These are phyloP conservation scores for Cercophora sp. DNA, from an alignment of 495 filamentous ascomycete species.

Conservation along the genomic window DNA sequence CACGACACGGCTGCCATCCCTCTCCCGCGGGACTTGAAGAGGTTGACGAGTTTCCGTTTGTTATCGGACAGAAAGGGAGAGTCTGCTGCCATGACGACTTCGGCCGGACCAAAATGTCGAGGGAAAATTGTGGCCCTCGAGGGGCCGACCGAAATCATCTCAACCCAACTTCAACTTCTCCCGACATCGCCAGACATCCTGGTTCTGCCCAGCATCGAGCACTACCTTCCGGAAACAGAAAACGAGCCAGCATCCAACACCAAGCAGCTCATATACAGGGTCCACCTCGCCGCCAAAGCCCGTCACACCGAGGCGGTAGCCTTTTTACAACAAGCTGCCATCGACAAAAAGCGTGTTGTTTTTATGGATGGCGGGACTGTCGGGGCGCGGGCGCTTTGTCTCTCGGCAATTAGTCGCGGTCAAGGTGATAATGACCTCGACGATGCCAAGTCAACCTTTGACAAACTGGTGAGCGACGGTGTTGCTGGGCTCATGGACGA, in stretches of 20 bases:
- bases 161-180: conserved; percentile 49
- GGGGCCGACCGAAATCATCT: conserved; percentile 42
- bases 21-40: neutral
- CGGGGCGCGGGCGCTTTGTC: conserved; percentile 40
- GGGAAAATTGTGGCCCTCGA: conserved; percentile 52
- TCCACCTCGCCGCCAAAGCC: conserved; percentile 37
- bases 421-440: conserved; percentile 37
- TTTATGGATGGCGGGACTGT: conserved; percentile 51
- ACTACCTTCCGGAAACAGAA: conserved; percentile 28
- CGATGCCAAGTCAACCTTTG: conserved; percentile 42
- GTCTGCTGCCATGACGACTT: conserved; percentile 10
- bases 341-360: conserved; percentile 41
- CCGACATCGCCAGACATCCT: conserved; percentile 47
- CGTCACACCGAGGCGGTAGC: conserved; percentile 39
- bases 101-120: conserved; percentile 17
- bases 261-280: conserved; percentile 35
- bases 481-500: conserved; percentile 30
- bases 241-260: conserved; percentile 27
- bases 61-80: neutral
- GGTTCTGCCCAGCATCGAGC: conserved; percentile 40
- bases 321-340: conserved; percentile 40
- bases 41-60: neutral
- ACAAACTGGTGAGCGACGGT: conserved; percentile 40
- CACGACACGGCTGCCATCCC: too few species aligned
- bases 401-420: conserved; percentile 40